A percentile compares a stretch with the other conserved stretches of the same genome.
Evolutionary conservation across 306 rosid species (phyloP).

Genomic region (Luffa aegyptiaca): DNA sequence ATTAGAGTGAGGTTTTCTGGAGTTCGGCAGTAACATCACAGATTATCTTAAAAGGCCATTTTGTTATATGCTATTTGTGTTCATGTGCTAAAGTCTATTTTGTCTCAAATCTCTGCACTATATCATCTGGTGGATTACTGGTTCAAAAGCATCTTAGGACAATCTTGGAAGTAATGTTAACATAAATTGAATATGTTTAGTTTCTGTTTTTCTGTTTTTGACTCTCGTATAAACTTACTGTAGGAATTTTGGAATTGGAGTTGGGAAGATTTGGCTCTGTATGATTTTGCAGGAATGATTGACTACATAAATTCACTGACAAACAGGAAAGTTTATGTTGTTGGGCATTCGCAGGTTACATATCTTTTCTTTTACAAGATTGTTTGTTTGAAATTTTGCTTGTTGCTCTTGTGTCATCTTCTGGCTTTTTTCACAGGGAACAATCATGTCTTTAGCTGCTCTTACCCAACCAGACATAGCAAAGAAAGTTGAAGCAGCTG

Average conservation of each 20-base stretch:
- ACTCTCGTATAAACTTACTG: conserved; percentile 17
- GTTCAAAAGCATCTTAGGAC: neutral
- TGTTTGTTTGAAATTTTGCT: conserved; percentile 1
- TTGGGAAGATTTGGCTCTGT: conserved; percentile 79
- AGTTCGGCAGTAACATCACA: neutral
- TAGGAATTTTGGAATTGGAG: conserved; percentile 97
- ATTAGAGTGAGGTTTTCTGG: neutral
- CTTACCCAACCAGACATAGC: conserved; percentile 60
- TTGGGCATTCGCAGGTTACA: conserved; percentile 91
- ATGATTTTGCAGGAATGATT: conserved; percentile 70
- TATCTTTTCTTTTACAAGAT: conserved; percentile 15
- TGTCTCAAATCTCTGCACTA: neutral
- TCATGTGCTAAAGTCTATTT: neutral
- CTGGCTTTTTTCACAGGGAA: conserved; percentile 45
- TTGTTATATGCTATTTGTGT: too few relatives aligned
- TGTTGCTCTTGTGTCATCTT: conserved; percentile 10
- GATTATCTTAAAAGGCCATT: neutral
- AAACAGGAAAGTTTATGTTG: conserved; percentile 52
- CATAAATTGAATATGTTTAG: neutral
- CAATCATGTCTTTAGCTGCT: conserved; percentile 67
- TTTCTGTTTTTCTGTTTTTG: conserved; percentile 9
- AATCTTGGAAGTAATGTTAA: neutral
- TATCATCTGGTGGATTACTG: neutral
- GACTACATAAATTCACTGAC: conserved; percentile 39
- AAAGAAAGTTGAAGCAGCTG: conserved; percentile 76